Conservation (phyloP, 805 yeast genomes). For the Monosporozyma unispora region DNA sequence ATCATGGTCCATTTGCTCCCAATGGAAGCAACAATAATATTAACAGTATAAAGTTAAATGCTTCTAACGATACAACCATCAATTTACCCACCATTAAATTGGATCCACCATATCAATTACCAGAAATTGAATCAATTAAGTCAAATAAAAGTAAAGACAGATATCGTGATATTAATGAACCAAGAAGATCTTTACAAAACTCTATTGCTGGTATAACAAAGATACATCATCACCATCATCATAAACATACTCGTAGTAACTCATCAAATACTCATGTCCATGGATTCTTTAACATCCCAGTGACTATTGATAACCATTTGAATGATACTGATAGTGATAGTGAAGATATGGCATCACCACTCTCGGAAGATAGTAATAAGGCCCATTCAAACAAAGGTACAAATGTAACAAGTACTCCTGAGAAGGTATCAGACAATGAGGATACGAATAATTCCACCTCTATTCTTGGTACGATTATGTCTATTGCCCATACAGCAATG, state of each 20-base stretch:
- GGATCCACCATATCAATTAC: constrained; percentile 13
- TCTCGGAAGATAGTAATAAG: background rate
- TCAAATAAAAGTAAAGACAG: constrained; percentile 9
- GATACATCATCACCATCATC: constrained; percentile 1
- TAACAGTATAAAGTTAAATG: background rate
- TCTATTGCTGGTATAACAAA: constrained; percentile 14
- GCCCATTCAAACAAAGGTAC: background rate
- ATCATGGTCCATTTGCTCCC: background rate
- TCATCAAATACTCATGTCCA: constrained; percentile 1
- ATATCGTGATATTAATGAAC: background rate
- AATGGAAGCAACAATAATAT: background rate
- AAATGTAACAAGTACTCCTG: background rate
- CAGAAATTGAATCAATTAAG: constrained; percentile 21
- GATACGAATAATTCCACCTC: constrained; percentile 22
- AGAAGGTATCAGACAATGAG: background rate
- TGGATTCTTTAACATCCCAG: constrained; percentile 18
- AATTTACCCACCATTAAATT: background rate
- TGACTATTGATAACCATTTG: constrained; percentile 10
- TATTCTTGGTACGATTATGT: constrained; percentile 36
- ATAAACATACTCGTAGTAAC: background rate
- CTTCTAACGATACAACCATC: background rate
- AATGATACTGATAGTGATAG: background rate
- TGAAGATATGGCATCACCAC: background rate
- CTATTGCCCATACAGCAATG: constrained; percentile 43
- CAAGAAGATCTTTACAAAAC: constrained; percentile 18